A percentile compares a stretch with the other conserved stretches of the same genome.
Conservation (phyloP, 345 rosid species). For the Lepidium aucheri region DNA sequence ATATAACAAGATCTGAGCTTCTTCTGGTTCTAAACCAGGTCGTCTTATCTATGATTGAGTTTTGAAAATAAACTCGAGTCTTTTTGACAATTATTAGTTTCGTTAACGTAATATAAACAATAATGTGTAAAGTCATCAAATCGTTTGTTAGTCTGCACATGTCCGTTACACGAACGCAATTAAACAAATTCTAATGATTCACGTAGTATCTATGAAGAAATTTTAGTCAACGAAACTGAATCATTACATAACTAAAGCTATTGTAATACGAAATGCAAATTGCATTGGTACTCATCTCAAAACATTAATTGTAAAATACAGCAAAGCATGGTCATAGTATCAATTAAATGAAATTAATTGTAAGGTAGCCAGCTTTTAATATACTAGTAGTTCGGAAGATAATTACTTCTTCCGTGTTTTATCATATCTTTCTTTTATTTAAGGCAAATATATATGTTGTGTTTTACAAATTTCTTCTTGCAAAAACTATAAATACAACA, state of each 20-base stretch:
- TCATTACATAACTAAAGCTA: neutral
- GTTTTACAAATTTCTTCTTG: neutral
- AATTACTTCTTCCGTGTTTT: conserved; percentile 15
- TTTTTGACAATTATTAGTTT: neutral
- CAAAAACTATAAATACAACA: neutral
- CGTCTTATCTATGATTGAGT: neutral
- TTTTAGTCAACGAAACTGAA: conserved; percentile 4
- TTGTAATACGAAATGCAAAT: neutral
- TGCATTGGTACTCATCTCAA: conserved; percentile 12
- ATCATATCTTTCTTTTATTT: neutral
- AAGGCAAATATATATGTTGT: neutral
- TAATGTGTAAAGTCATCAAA: neutral
- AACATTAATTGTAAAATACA: conserved; percentile 22
- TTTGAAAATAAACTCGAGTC: neutral
- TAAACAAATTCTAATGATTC: neutral
- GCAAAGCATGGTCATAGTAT: conserved; percentile 22
- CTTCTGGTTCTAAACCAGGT: no score
- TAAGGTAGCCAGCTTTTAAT: conserved; percentile 16
- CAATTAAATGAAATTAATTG: conserved; percentile 27
- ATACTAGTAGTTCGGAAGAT: conserved; percentile 29
- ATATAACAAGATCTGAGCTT: no score
- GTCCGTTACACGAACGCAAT: conserved; percentile 8
- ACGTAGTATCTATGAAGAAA: conserved; percentile 11
- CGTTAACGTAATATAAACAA: neutral
- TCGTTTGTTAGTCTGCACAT: conserved; percentile 10